Evolutionary conservation across 164 flowering plant genomes (phyloP).

Genomic region (Kingdonia uniflora): DNA sequence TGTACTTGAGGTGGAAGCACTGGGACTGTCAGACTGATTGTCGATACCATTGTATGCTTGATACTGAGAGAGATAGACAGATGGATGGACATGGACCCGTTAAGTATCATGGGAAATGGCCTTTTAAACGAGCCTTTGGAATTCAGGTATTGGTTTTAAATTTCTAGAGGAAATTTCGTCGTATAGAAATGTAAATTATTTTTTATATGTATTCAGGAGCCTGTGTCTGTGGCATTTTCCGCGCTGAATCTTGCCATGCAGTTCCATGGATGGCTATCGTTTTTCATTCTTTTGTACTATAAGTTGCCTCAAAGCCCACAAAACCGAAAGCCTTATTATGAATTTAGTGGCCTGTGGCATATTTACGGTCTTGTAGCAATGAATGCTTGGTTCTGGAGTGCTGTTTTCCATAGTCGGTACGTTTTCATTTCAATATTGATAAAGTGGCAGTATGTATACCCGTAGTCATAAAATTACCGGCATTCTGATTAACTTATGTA

Average conservation of each 20-base stretch:
- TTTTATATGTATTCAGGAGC: constrained; percentile 66
- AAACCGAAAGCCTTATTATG: constrained; percentile 55
- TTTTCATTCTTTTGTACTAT: constrained; percentile 65
- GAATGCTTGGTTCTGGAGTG: constrained; percentile 94
- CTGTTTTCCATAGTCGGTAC: constrained; percentile 81
- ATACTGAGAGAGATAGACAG: constrained; percentile 54
- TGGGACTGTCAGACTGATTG: constrained; percentile 86
- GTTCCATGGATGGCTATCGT: constrained; percentile 91
- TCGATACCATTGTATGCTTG: constrained; percentile 72
- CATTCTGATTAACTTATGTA: too few relatives aligned
- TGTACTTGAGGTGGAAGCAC: constrained; percentile 45
- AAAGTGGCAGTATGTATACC: too few relatives aligned
- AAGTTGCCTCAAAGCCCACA: constrained; percentile 57
- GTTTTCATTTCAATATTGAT: constrained; percentile 8
- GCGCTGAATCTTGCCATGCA: constrained; percentile 73
- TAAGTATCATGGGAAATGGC: constrained; percentile 97
- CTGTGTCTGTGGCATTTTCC: constrained; percentile 76
- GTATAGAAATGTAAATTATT: too few relatives aligned
- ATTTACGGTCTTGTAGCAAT: constrained; percentile 71
- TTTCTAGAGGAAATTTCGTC: too few relatives aligned
- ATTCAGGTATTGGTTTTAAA: too few relatives aligned
- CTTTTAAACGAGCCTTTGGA: constrained; percentile 59
- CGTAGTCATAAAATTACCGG: too few relatives aligned
- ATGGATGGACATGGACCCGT: constrained; percentile 46
- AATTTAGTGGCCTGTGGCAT: constrained; percentile 72